Evolutionary conservation across 225 moss, liverwort and hornwort species (phyloP).

Genomic region (Polytrichum commune): DNA sequence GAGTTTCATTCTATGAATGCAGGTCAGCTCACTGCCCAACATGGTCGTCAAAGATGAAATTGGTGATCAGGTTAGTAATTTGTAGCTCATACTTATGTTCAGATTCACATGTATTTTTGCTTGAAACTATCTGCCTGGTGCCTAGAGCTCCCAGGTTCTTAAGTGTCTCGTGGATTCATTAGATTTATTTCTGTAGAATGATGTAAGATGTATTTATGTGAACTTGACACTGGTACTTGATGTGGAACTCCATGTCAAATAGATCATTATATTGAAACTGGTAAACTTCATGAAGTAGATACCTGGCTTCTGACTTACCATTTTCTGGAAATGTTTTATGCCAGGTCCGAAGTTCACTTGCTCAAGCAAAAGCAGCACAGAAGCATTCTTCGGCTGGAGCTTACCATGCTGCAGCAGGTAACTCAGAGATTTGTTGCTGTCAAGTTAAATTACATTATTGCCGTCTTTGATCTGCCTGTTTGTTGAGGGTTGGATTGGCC

Average conservation of each 20-base stretch:
- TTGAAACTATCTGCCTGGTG: background rate
- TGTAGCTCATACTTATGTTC: background rate
- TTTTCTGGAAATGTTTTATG: constrained; percentile 11
- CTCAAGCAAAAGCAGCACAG: constrained; percentile 75
- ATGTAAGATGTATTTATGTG: no score
- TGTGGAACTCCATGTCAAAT: no score
- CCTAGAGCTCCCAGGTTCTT: background rate
- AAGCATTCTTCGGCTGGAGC: constrained; percentile 54
- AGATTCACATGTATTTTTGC: background rate
- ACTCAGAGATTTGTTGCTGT: background rate
- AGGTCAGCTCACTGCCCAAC: constrained; percentile 90
- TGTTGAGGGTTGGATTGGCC: no score
- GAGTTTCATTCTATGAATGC: constrained; percentile 14
- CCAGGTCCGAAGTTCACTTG: constrained; percentile 78
- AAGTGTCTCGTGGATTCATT: background rate
- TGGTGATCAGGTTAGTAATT: constrained; percentile 74
- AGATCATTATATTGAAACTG: no score
- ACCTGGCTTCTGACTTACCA: background rate
- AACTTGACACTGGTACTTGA: no score
- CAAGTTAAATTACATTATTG: no score
- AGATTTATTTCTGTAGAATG: no score
- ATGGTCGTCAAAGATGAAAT: constrained; percentile 99
- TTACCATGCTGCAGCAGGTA: constrained; percentile 77
- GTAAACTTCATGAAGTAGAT: no score
- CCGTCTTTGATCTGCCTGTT: no score